Evolutionary conservation across 1,284 basidiomycete genomes (phyloP), one percentile per base, ranked within the genome.

Genomic region (Pisolithus thermaeus): DNA sequence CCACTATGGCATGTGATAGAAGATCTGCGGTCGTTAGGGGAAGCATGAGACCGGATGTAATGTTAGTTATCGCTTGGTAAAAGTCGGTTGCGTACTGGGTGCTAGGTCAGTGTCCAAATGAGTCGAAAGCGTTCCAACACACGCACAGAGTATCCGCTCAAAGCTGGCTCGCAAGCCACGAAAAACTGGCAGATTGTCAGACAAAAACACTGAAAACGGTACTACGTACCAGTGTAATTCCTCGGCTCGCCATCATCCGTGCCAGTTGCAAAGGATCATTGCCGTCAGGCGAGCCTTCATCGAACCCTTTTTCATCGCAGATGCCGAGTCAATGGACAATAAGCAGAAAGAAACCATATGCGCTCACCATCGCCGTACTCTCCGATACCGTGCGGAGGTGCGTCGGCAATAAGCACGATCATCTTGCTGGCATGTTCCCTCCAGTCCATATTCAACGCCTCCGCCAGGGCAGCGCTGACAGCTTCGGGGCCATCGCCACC

Each of bases 401-500:
- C 96, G 76, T 99, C 97, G 9, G 97, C 93, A 61, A 98, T 94
- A 58, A 95, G 79, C 6, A 95, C 91, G 46, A 93, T 82, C 90
- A 99, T 97, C 75, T 92, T 97, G 63, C 90, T 93, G 16, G 96
- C 92, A 49, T 83, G 72, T 46, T 80, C 76, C 59, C 97, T 78
- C 97, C 97, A 99, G 38, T 94, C 87, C 81, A 97, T 88, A 51
- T 83, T 81, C 58, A 94, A 66, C 14, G 86, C 87, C 59, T 95
- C 93, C 7, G 85, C 84, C 70, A 99, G 75, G 11, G 90, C 96
- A 3, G 96, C 94, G 0, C 97, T 99, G 52, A 97, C 91, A 3
- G 95, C 97, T 67, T 99, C 97, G 0, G 97, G 97, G 0, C 97
- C 96, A 75, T 99, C 96, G 11, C 96, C 96, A 27, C 97, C 94